These are phyloP conservation scores for Cicer arietinum DNA, from an alignment of 306 rosid genomes.

Conservation along the genomic window DNA sequence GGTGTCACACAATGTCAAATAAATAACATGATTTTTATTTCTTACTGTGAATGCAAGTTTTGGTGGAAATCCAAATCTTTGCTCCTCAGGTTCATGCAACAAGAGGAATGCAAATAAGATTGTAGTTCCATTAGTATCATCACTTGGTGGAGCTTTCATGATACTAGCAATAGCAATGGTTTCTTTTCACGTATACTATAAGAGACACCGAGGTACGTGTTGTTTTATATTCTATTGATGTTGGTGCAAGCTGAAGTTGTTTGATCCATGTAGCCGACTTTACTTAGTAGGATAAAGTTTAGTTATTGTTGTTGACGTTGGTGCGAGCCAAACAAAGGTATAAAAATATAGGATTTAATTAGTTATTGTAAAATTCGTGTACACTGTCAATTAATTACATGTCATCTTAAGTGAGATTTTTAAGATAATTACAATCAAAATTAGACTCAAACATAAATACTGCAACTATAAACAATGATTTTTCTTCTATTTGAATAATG, in stretches of 20 bases:
- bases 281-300: no score
- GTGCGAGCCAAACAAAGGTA: not conserved
- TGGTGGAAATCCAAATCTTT: conserved; percentile 56
- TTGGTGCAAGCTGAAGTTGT: no score
- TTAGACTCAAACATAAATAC: not conserved
- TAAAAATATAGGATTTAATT: not conserved
- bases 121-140: conserved; percentile 53
- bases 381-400: not conserved
- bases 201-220: conserved; percentile 33
- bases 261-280: no score
- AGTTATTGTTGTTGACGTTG: not conserved
- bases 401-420: not conserved
- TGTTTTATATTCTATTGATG: not conserved
- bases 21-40: conserved; percentile 17
- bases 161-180: conserved; percentile 38
- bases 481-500: not conserved
- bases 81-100: conserved; percentile 53
- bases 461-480: not conserved
- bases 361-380: not conserved
- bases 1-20: not conserved
- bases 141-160: conserved; percentile 57
- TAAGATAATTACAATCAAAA: not conserved
- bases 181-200: conserved; percentile 40
- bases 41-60: conserved; percentile 44
- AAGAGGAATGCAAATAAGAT: conserved; percentile 31